These are phyloP conservation scores for Aspergillus ellipticus DNA, from an alignment of 495 filamentous ascomycete species.

Conservation along the genomic window DNA sequence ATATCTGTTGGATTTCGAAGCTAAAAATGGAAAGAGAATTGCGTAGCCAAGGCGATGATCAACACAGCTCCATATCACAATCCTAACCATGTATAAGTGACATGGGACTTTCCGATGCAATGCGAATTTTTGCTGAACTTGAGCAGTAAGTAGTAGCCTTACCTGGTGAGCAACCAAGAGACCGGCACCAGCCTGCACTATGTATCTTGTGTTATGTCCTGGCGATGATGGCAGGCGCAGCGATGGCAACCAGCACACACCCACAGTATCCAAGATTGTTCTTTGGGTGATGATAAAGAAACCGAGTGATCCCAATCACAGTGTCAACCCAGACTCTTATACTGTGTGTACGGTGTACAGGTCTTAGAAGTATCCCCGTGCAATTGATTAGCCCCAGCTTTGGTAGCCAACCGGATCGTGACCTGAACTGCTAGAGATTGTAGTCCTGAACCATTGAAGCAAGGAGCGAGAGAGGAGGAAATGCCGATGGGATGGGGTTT, in stretches of 20 bases:
- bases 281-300: neutral
- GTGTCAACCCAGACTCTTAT: neutral
- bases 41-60: constrained; percentile 18
- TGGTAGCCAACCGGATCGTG: constrained; percentile 5
- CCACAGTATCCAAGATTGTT: neutral
- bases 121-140: neutral
- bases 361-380: neutral
- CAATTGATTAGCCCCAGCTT: constrained; percentile 5
- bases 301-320: neutral
- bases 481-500: neutral
- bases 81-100: constrained; percentile 14
- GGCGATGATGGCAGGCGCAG: neutral
- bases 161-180: constrained; percentile 1
- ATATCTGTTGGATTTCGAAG: constrained; percentile 1
- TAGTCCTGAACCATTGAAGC: constrained; percentile 10
- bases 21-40: constrained; percentile 6
- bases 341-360: neutral
- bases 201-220: neutral
- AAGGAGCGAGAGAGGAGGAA: constrained; percentile 12
- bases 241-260: neutral
- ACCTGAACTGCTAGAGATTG: neutral
- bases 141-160: neutral
- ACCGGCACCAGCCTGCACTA: neutral
- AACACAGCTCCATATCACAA: constrained; percentile 15
- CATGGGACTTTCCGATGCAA: neutral